phyloP scores from a whole-genome alignment of 768 basidiomycete species.

The Podaxis carcinomalis region DNA sequence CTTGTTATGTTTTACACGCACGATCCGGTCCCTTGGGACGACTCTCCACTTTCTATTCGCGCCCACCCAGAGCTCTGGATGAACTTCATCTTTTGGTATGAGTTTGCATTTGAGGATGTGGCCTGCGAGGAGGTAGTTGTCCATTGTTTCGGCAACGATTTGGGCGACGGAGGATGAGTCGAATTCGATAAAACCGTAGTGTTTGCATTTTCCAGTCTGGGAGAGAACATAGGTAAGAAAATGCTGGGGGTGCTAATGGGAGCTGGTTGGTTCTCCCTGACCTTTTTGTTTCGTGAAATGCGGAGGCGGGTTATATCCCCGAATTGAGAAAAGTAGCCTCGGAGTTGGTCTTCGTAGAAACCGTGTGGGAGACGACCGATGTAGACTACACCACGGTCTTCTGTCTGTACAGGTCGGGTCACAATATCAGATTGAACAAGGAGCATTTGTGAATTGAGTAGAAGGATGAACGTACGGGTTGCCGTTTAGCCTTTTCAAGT shows the following conservation, averaged over 20 bases:
- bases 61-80: slow-evolving; percentile 95
- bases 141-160: slow-evolving; percentile 98
- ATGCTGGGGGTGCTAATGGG: neutral
- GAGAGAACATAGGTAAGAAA: slow-evolving; percentile 2
- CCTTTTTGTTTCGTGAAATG: slow-evolving; percentile 92
- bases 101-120: slow-evolving; percentile 91
- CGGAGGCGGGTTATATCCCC: slow-evolving; percentile 85
- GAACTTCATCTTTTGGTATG: slow-evolving; percentile 85
- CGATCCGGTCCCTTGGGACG: slow-evolving; percentile 71
- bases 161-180: slow-evolving; percentile 83
- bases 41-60: slow-evolving; percentile 88
- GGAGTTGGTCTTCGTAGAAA: slow-evolving; percentile 94
- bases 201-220: slow-evolving; percentile 93
- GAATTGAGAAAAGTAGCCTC: slow-evolving; percentile 92
- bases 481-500: slow-evolving; percentile 54
- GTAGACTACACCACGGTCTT: slow-evolving; percentile 80
- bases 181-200: slow-evolving; percentile 97
- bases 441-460: neutral
- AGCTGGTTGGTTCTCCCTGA: slow-evolving; percentile 19
- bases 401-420: slow-evolving; percentile 26
- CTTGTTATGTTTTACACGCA: slow-evolving; percentile 77
- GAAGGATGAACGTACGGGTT: slow-evolving; percentile 50
- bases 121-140: slow-evolving; percentile 95
- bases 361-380: slow-evolving; percentile 93
- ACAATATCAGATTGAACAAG: neutral